Evolutionary conservation across 2,329 filamentous ascomycete species (phyloP).

Genomic region (Arthrobotrys musiformis): DNA sequence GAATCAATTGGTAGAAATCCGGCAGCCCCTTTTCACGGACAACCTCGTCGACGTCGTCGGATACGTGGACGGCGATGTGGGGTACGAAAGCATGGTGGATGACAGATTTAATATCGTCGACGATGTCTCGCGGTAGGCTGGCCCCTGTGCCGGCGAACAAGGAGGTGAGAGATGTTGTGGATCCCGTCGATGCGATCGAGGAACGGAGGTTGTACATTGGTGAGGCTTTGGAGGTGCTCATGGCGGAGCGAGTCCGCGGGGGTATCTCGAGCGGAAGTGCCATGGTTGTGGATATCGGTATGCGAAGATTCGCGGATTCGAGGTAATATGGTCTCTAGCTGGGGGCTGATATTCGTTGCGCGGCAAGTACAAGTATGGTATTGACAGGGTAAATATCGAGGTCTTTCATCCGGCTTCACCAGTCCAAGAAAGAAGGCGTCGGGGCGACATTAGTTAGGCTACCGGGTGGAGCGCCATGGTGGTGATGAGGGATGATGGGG

Average conservation of each 20-base stretch:
- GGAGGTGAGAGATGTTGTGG: slow-evolving; percentile 67
- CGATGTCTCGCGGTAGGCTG: slow-evolving; percentile 62
- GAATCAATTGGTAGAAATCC: slow-evolving; percentile 81
- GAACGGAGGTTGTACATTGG: slow-evolving; percentile 71
- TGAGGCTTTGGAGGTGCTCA: slow-evolving; percentile 68
- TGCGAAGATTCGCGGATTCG: background rate
- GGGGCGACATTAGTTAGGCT: slow-evolving; percentile 49
- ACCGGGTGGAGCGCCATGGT: slow-evolving; percentile 30
- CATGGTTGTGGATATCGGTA: slow-evolving; percentile 18
- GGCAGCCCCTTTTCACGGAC: slow-evolving; percentile 84
- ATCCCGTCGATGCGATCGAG: slow-evolving; percentile 66
- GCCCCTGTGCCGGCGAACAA: slow-evolving; percentile 67
- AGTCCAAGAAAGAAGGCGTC: slow-evolving; percentile 20
- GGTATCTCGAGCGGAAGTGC: slow-evolving; percentile 43
- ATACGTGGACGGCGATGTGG: slow-evolving; percentile 87
- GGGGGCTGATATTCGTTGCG: background rate
- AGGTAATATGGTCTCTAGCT: background rate
- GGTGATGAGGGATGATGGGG: background rate
- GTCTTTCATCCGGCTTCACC: slow-evolving; percentile 47
- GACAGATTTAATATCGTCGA: slow-evolving; percentile 71
- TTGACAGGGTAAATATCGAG: background rate
- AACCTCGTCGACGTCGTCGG: slow-evolving; percentile 83
- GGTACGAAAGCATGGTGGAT: slow-evolving; percentile 88
- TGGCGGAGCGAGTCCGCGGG: slow-evolving; percentile 58
- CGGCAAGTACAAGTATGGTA: background rate